Evolutionary conservation across 768 basidiomycete species (phyloP), one percentile per base, ranked within the genome.

Genomic region (Agrocybe praecox): DNA sequence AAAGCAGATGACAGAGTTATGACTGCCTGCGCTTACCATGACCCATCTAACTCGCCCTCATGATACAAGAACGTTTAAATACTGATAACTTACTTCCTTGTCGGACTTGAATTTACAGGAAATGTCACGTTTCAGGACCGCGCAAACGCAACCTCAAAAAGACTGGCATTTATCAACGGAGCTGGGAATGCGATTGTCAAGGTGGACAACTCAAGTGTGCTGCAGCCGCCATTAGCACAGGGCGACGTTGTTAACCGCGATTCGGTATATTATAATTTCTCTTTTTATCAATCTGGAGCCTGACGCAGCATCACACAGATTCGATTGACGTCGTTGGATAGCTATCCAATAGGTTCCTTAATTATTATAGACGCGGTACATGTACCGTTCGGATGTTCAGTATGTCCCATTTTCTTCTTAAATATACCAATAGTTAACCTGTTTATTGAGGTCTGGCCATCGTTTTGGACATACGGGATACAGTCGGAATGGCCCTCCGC

Each of bases 201-300:
- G 63, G 90, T 93, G 6, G 91, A 93, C 75, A 90, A 91, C 65
- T 70, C 72, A 8, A 84, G 83, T 11, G 77, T 77, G 45, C 80
- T 91, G 17, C 52, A 50, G 14, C 61, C 67, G 12, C 68, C 60
- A 24, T 44, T 59, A 1, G 45, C 36, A n/a, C 47, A 26, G 15
- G 42, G 42, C 17, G 21, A 47, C 15, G 55, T 67, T 22, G 66
- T 73, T 12, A 59, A 67, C 55, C 63, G 72, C 19, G 60, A 86
- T 60, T 80, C 89, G 24, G 89, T 91, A 57, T 55, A 76, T 19
- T 32, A 32, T n/a, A 24, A 46, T 21, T 49, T 11, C 21, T 24
- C 26, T 15, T 55, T 53, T 15, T 34, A 26, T 29, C 19, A 53
- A 29, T 26, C 33, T 45, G n/a, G n/a, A n/a, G n/a, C n/a, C n/a